Evolutionary conservation across 352 stramenopile species (phyloP), one percentile per base, ranked within the genome.

Genomic region (Globisporangium spinosum): DNA sequence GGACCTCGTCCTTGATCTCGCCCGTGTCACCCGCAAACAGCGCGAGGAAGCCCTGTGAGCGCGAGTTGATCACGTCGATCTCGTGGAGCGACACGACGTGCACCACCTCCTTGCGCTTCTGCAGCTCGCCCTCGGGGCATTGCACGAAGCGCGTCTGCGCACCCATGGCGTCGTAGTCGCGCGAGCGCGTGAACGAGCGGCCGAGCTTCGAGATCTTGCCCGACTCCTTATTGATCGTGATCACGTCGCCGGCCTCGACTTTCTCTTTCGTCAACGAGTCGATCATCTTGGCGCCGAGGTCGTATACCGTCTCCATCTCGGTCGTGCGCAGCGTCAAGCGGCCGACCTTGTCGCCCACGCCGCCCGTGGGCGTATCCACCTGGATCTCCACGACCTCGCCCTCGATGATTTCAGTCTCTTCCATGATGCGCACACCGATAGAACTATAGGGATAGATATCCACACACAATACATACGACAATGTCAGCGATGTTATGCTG

Each of bases 241-340:
- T 99, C 45, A 99, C 97, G 82, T 99, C 98, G 32, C 98, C 98
- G 5, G 97, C 97, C 43, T 97, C 92, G 22, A 99, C 85, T 78
- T 99, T 99, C 78, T 99, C 97, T 72, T 99, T 99, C n/a, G 95
- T 97, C 34, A 99, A 74, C 63, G 94, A 93, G 74, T 99, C 98
- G 83, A 99, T 99, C 98, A 99, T 99, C 89, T 99, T 99, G 32
- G 90, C 89, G 56, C 98, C 98, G 9, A 99, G 89, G 78, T 99
- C 98, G 77, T 99, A 99, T 22, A 99, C 97, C 0, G 98, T 99
- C 88, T 99, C 97, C 98, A 99, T 99, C 78, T 99, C 98, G 1
- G 98, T 99, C 59, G 97, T 99, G 58, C 98, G 98, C 27, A 99
- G 78, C 40, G 97, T 99, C 45, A 99, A 79, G 23, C 97, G 83